A percentile compares a stretch with the other conserved stretches of the same genome.
phyloP scores from a whole-genome alignment of 148 eudicot species.

The Euryodendron excelsum region DNA sequence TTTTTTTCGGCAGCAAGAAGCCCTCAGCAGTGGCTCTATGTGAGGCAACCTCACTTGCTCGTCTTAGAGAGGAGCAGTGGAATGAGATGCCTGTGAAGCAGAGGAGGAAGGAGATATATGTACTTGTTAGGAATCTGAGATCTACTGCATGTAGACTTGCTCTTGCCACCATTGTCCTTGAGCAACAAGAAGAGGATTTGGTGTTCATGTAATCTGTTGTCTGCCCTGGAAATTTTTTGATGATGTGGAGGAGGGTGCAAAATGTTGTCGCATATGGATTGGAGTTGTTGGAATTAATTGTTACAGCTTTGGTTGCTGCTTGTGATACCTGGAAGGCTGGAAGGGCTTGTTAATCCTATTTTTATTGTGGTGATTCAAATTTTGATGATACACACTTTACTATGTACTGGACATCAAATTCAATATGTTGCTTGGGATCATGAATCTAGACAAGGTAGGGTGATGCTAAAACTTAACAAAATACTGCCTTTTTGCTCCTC shows the following conservation, averaged over 20 bases:
- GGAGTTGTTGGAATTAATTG: not conserved
- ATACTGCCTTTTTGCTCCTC: conserved; percentile 6
- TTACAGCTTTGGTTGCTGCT: not conserved
- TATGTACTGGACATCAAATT: not conserved
- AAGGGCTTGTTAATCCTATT: not conserved
- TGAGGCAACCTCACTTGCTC: conserved; percentile 71
- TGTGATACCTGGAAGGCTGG: not conserved
- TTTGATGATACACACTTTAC: not conserved
- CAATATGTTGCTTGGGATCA: not conserved
- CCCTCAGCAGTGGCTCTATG: conserved; percentile 61
- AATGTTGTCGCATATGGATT: not conserved
- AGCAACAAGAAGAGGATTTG: conserved; percentile 60
- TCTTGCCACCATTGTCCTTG: conserved; percentile 70
- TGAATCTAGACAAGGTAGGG: not conserved
- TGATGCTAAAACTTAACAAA: not conserved
- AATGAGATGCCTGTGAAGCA: conserved; percentile 46
- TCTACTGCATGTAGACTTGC: conserved; percentile 88
- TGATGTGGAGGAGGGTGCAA: not conserved
- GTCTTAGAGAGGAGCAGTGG: conserved; percentile 78
- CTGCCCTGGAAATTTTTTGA: not conserved
- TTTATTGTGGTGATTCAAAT: not conserved
- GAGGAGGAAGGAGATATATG: conserved; percentile 72
- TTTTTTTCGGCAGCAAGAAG: conserved; percentile 60
- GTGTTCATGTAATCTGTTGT: conserved; percentile 37
- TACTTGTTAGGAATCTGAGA: conserved; percentile 81